A percentile compares a stretch with the other conserved stretches of the same genome.
Conservation (phyloP, 148 eudicot species). For the Vaccinium corymbosum region DNA sequence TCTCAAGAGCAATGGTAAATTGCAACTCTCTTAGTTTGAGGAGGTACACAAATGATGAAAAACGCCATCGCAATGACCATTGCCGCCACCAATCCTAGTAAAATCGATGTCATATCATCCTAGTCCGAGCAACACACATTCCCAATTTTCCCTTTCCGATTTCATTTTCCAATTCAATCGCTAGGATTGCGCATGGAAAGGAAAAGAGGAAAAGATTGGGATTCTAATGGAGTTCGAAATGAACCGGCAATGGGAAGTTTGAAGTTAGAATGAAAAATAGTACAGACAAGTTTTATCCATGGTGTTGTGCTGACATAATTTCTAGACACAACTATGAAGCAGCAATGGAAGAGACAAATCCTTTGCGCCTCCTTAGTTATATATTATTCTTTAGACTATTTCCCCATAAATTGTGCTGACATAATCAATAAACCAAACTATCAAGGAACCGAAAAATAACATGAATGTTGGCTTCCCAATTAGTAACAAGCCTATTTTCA, state of each 20-base stretch:
- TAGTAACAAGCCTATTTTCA: neutral
- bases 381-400: neutral
- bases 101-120: neutral
- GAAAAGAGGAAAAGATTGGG: too few relatives aligned
- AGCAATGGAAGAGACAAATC: neutral
- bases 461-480: neutral
- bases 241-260: constrained; percentile 1
- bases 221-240: neutral
- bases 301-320: neutral
- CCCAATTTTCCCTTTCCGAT: constrained; percentile 18
- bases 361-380: neutral
- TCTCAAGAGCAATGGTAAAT: constrained; percentile 12
- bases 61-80: constrained; percentile 24
- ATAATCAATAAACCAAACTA: too few relatives aligned
- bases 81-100: constrained; percentile 22
- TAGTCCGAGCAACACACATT: constrained; percentile 17
- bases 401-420: too few relatives aligned
- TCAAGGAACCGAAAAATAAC: neutral
- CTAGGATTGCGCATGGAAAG: neutral
- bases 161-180: neutral
- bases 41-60: constrained; percentile 24
- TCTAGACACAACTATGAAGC: neutral
- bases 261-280: neutral
- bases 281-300: neutral
- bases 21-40: constrained; percentile 17